Base-by-base conservation (phyloP, 768 basidiomycete genomes). In the Suillus americanus region DNA sequence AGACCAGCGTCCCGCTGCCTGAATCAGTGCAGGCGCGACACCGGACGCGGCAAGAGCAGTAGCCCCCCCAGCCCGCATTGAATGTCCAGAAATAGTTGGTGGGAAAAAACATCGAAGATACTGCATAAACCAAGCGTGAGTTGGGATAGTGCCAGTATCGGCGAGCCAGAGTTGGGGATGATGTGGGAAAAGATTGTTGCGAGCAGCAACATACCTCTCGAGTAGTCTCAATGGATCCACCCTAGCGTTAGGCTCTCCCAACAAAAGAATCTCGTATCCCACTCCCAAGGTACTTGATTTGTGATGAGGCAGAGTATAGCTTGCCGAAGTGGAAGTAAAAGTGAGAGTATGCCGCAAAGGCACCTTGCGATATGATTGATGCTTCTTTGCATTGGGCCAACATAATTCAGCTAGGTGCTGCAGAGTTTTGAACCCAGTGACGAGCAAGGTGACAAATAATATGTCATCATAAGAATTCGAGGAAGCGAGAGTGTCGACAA, bases 221-320 rank as follows among this genome's bases (percentile, higher is more conserved):
- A 77, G 71, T 12, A 53, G 35, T 0, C 1, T n/a, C 23, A 61
- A 8, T 9, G 71, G 68, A 59, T 76, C 66, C 37, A 40, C 41
- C 3, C 0, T 5, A 4, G 10, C 8, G 0, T 5, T 0, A 3
- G 53, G 38, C 3, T 37, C 30, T 0, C n/a, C 14, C 16, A 61
- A 25, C 35, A 61, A 13, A 0, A 76, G 38, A 0, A 51, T 14
- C 55, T 64, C 66, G 38, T 9, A 46, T 10, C 76, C 71, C 4
- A 70, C 62, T 45, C 67, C 74, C 18, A 69, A 56, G 5, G n/a
- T 61, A 65, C 82, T 78, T 7, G 75, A 76, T 59, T 83, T 83
- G 64, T 82, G 81, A 0, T 55, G 28, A 0, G 80, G 80, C 0
- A 83, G 68, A 14, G 70, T 35, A 57, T 76, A 80, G 0, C 13